Conservation (phyloP, 1,139 yeast species). For the Taiozyma onychis region DNA sequence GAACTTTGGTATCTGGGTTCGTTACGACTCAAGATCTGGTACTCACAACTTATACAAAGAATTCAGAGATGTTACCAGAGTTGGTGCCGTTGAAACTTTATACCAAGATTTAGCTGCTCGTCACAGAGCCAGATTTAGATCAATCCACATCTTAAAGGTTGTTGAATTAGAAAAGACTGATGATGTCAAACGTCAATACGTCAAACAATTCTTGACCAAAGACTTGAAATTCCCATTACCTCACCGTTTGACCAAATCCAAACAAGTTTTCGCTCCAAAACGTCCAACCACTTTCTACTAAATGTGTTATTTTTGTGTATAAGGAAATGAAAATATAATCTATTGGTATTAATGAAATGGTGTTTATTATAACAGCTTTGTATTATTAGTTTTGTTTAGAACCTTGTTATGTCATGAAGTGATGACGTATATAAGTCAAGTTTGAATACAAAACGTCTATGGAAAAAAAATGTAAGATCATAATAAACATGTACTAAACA, state of each 20-base stretch:
- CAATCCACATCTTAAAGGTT: slow-evolving; percentile 97
- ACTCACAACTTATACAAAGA: slow-evolving; percentile 99
- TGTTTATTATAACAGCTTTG: not conserved
- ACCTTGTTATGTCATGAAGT: too few species aligned
- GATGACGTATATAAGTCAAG: not conserved
- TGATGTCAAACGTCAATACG: slow-evolving; percentile 99
- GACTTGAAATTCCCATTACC: slow-evolving; percentile 99
- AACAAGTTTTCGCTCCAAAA: slow-evolving; percentile 83
- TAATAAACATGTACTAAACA: not conserved
- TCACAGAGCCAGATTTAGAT: slow-evolving; percentile 99
- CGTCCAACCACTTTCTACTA: slow-evolving; percentile 98
- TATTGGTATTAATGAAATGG: not conserved
- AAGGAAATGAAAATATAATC: not conserved
- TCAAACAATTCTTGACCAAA: slow-evolving; percentile 93
- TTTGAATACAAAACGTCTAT: not conserved
- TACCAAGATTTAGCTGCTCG: slow-evolving; percentile 99
- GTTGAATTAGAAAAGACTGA: slow-evolving; percentile 97
- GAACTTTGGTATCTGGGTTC: slow-evolving; percentile 99
- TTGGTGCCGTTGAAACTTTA: slow-evolving; percentile 97
- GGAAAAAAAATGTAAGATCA: not conserved
- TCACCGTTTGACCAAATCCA: slow-evolving; percentile 95
- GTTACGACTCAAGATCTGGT: slow-evolving; percentile 99
- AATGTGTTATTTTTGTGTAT: slow-evolving; percentile 12
- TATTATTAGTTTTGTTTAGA: not conserved
- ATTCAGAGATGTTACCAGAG: slow-evolving; percentile 99